Evolutionary conservation across 1,284 basidiomycete genomes (phyloP).

Genomic region (Porodaedalea pini): DNA sequence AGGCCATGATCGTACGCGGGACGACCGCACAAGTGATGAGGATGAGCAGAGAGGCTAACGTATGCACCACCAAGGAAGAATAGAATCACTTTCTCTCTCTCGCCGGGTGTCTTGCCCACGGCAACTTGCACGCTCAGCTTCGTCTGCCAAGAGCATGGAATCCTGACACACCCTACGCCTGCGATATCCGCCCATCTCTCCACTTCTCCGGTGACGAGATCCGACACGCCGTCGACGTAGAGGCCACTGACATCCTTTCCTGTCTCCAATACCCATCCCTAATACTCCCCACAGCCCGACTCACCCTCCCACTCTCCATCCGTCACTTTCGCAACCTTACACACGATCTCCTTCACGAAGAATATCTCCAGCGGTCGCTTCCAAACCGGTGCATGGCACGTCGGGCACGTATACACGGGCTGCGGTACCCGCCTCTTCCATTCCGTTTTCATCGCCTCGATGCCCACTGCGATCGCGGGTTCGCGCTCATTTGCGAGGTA

Average conservation of each 20-base stretch:
- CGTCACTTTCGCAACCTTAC: conserved; percentile 41
- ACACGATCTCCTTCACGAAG: conserved; percentile 52
- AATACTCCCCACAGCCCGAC: conserved; percentile 28
- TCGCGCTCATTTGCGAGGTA: not conserved
- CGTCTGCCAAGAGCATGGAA: conserved; percentile 64
- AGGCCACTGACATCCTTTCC: conserved; percentile 29
- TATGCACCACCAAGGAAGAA: conserved; percentile 51
- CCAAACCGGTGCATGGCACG: conserved; percentile 50
- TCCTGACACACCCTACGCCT: conserved; percentile 37
- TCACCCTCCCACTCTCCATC: conserved; percentile 37
- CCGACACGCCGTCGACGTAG: conserved; percentile 48
- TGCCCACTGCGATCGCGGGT: conserved; percentile 21
- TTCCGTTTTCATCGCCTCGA: conserved; percentile 20
- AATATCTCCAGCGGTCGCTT: conserved; percentile 56
- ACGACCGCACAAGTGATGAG: conserved; percentile 34
- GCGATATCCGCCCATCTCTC: conserved; percentile 39
- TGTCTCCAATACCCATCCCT: conserved; percentile 39
- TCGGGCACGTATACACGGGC: conserved; percentile 63
- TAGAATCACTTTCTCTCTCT: conserved; percentile 44
- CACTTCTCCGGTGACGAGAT: conserved; percentile 47
- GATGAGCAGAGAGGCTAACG: conserved; percentile 41
- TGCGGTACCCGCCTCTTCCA: conserved; percentile 23
- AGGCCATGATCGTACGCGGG: conserved; percentile 22
- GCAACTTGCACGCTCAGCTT: no score
- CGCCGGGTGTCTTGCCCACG: conserved; percentile 33